Percentiles rank a stretch among this genome's conserved stretches.
Evolutionary conservation across 257 asterid species (phyloP).

Genomic region (Rhazya stricta): DNA sequence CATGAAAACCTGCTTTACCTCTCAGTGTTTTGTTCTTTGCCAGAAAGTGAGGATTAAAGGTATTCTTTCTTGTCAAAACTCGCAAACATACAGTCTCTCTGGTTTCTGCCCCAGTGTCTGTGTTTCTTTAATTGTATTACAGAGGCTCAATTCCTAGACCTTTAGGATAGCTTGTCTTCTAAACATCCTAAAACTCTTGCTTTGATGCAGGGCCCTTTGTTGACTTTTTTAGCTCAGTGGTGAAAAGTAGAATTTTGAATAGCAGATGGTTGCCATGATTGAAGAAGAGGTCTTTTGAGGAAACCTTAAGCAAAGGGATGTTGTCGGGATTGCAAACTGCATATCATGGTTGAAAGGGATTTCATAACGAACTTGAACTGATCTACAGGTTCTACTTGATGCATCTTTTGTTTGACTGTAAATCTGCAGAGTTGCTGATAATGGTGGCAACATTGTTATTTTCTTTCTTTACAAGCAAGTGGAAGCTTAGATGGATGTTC

Average conservation of each 20-base stretch:
- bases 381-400: slow-evolving; percentile 21
- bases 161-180: slow-evolving; percentile 22
- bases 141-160: slow-evolving; percentile 10
- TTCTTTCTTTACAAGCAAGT: slow-evolving; percentile 9
- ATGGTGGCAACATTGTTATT: slow-evolving; percentile 13
- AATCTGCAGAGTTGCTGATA: slow-evolving; percentile 11
- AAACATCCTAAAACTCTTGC: slow-evolving; percentile 19
- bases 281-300: slow-evolving; percentile 28
- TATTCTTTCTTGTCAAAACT: slow-evolving; percentile 7
- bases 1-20: slow-evolving; percentile 22
- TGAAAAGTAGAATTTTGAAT: slow-evolving; percentile 15
- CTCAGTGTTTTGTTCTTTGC: slow-evolving; percentile 13
- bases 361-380: slow-evolving; percentile 34
- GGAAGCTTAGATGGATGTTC: neutral
- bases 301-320: slow-evolving; percentile 36
- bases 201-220: slow-evolving; percentile 33
- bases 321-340: slow-evolving; percentile 20
- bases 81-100: neutral
- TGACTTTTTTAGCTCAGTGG: slow-evolving; percentile 14
- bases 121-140: slow-evolving; percentile 3
- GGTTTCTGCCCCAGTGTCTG: neutral
- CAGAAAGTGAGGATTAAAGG: slow-evolving; percentile 21
- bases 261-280: slow-evolving; percentile 26
- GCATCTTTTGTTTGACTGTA: slow-evolving; percentile 11
- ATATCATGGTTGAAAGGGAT: slow-evolving; percentile 32